Base-by-base conservation (phyloP, 2,329 filamentous ascomycete genomes). In the Nannizziopsis barbatae region DNA sequence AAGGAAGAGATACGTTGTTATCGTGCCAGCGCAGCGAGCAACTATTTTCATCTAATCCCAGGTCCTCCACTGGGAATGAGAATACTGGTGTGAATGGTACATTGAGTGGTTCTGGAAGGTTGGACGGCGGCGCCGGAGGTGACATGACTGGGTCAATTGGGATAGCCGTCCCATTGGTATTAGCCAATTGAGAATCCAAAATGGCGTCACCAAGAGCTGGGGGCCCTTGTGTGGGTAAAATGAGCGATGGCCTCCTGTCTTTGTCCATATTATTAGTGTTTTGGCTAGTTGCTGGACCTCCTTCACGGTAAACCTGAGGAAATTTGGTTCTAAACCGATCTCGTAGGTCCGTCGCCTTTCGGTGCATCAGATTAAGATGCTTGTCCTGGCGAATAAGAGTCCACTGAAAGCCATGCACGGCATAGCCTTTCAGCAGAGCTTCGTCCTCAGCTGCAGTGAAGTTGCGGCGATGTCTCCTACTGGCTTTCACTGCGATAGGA, bases 321-420 rank as follows among this genome's bases (percentile, higher is more conserved):
- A 74, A 81, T 30, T 72, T 71, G 6, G 75, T 79, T 12, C 79
- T 70, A 53, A 82, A 79, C 3, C 78, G 73, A 58, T 82, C 79
- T 30, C 79, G 70, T 11, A 83, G 58, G 56, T 82, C 79, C 1
- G 76, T 79, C 12, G 75, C 68, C 39, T 72, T 71, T 37, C 78
- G 70, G 53, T 72, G 66, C 8, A 61, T 58, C 39, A 81, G 69
- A 10, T 71, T 69, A 2, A 81, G 61, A 5, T 71, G 65, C 11
- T 64, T 62, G 51, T 81, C 77, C 49, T 76, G 70, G 51, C 72
- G 70, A 45, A 83, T 82, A 5, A 68, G 60, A 9, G 75, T 76
- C 79, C 79, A 83, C 37, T 74, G 68, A 43, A 77, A 73, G 2
- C 77, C 77, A 53, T 81, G 71, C 42, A 75, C 74, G 17, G 71